phyloP scores from a whole-genome alignment of 2,329 filamentous ascomycete genomes.

The Fusarium chuoi region DNA sequence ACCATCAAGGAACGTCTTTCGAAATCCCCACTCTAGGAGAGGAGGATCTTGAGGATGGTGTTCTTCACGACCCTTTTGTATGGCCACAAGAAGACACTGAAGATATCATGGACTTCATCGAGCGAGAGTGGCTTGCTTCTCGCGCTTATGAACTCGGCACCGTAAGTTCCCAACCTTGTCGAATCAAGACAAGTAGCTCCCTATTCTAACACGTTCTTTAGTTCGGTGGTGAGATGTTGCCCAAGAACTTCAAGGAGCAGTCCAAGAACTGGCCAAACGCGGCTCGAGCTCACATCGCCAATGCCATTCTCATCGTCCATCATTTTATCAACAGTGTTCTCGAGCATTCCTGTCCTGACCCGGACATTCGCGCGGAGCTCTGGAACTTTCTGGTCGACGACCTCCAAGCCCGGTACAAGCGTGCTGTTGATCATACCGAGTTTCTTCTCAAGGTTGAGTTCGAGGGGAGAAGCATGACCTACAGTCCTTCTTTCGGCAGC shows the following conservation, averaged over 20 bases:
- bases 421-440: conserved; percentile 58
- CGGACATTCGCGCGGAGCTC: conserved; percentile 54
- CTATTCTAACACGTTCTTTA: not conserved
- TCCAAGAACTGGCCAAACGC: conserved; percentile 63
- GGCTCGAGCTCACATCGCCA: conserved; percentile 60
- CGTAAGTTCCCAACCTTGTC: conserved; percentile 38
- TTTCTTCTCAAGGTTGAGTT: conserved; percentile 58
- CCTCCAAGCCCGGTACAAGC: conserved; percentile 57
- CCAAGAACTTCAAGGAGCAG: conserved; percentile 62
- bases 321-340: conserved; percentile 60
- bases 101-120: conserved; percentile 53
- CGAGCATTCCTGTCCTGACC: conserved; percentile 55
- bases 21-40: conserved; percentile 18
- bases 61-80: conserved; percentile 38
- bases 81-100: not conserved
- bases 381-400: conserved; percentile 57
- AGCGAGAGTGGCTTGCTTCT: conserved; percentile 49
- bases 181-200: no score
- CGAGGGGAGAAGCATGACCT: conserved; percentile 38
- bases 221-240: conserved; percentile 55
- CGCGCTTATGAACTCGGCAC: conserved; percentile 67
- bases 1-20: not conserved
- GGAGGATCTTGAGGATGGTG: conserved; percentile 36
- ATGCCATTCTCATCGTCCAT: conserved; percentile 63
- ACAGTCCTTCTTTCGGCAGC: conserved; percentile 15